Conservation (phyloP, 495 filamentous ascomycete genomes). For the Aspergillus diversus region DNA sequence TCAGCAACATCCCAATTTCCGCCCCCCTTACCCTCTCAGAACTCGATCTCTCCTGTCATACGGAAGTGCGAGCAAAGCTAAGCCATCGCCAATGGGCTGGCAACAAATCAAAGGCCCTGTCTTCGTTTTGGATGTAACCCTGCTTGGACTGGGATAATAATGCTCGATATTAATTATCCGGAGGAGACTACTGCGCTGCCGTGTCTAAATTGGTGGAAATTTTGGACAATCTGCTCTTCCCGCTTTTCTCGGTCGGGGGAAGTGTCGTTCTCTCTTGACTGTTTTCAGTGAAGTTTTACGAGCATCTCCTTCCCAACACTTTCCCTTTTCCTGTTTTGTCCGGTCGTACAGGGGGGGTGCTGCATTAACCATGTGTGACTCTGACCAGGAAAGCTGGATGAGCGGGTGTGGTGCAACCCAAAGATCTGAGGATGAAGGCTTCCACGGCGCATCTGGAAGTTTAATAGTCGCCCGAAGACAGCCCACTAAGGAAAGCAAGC, state of each 20-base stretch:
- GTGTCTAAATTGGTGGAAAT: slow-evolving; percentile 20
- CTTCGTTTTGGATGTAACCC: slow-evolving; percentile 28
- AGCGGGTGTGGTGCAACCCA: background rate
- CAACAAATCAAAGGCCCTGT: slow-evolving; percentile 28
- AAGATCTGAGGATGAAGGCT: slow-evolving; percentile 11
- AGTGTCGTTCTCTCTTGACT: slow-evolving; percentile 1
- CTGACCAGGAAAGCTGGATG: background rate
- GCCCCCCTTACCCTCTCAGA: background rate
- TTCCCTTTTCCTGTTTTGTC: slow-evolving; percentile 1
- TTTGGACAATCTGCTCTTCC: slow-evolving; percentile 4
- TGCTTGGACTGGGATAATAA: slow-evolving; percentile 18
- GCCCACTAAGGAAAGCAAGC: slow-evolving; percentile 11
- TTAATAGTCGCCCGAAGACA: slow-evolving; percentile 8
- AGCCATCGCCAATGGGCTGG: slow-evolving; percentile 31
- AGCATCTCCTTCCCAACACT: background rate
- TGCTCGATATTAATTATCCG: slow-evolving; percentile 23
- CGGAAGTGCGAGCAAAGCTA: slow-evolving; percentile 18
- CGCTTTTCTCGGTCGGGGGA: slow-evolving; percentile 1
- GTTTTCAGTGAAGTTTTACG: background rate
- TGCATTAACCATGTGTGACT: slow-evolving; percentile 3
- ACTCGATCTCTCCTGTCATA: slow-evolving; percentile 9
- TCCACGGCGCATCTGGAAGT: slow-evolving; percentile 22
- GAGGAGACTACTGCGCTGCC: slow-evolving; percentile 16
- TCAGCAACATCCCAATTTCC: background rate
- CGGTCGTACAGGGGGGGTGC: slow-evolving; percentile 1